Conservation (phyloP, 441 rosid species). For the Manihot esculenta region DNA sequence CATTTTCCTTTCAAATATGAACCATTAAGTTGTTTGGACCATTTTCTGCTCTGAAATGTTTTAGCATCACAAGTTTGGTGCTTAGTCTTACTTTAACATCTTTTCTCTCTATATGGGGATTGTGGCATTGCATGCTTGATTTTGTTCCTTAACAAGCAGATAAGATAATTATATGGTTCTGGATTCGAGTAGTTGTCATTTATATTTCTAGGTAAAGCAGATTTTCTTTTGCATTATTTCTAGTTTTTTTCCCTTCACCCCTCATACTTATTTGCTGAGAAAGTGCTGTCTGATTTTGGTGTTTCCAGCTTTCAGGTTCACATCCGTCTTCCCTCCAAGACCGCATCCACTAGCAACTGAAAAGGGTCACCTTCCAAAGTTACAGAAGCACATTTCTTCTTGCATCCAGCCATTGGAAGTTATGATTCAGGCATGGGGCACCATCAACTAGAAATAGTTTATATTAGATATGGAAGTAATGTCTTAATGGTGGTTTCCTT, state of each 20-base stretch:
- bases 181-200: neutral
- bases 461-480: conserved; percentile 10
- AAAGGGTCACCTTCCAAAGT: conserved; percentile 44
- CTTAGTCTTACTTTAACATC: neutral
- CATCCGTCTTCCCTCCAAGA: conserved; percentile 90
- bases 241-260: neutral
- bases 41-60: neutral
- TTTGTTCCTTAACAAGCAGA: neutral
- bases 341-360: conserved; percentile 78
- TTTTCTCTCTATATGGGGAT: neutral
- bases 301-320: conserved; percentile 76
- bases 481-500: conserved; percentile 16
- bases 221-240: neutral
- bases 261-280: conserved; percentile 9
- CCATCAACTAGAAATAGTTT: neutral
- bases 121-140: neutral
- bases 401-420: conserved; percentile 83
- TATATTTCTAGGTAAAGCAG: neutral
- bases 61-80: neutral
- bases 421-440: conserved; percentile 73
- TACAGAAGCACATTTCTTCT: conserved; percentile 46
- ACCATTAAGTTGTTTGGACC: neutral
- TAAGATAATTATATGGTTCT: neutral
- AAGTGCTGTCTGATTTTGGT: conserved; percentile 22
- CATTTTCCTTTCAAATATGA: neutral